A percentile compares a stretch with the other conserved stretches of the same genome.
These are phyloP conservation scores for Nakazawaea ambrosiae DNA, from an alignment of 805 yeast species.

Conservation along the genomic window DNA sequence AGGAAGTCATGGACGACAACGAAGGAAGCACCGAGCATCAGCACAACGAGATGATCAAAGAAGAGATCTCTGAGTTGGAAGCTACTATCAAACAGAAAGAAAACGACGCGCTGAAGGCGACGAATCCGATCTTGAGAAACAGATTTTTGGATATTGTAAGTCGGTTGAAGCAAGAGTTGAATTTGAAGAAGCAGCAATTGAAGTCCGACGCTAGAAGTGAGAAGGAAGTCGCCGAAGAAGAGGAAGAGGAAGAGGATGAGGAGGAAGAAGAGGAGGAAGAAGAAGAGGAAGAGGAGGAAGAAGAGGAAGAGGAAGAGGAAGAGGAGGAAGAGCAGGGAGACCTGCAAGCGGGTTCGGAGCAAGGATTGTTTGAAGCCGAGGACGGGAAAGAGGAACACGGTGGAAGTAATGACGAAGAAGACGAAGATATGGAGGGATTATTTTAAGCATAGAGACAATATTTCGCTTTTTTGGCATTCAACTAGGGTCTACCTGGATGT, in stretches of 20 bases:
- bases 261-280: slow-evolving; percentile 26
- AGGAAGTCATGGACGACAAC: slow-evolving; percentile 40
- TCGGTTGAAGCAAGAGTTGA: slow-evolving; percentile 75
- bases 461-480: too few relatives aligned
- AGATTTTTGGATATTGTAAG: slow-evolving; percentile 78
- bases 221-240: slow-evolving; percentile 22
- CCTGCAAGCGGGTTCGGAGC: slow-evolving; percentile 18
- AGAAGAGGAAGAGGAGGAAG: slow-evolving; percentile 26
- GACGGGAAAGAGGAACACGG: slow-evolving; percentile 13
- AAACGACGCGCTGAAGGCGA: slow-evolving; percentile 62
- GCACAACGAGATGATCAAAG: slow-evolving; percentile 69
- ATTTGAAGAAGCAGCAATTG: slow-evolving; percentile 67
- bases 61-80: slow-evolving; percentile 80
- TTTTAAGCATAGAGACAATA: too few relatives aligned
- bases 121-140: slow-evolving; percentile 78
- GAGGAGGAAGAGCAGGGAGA: slow-evolving; percentile 15
- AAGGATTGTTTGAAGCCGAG: slow-evolving; percentile 20
- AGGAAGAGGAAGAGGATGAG: slow-evolving; percentile 24
- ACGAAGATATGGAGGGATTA: slow-evolving; percentile 23
- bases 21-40: slow-evolving; percentile 47
- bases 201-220: slow-evolving; percentile 23
- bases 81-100: slow-evolving; percentile 69
- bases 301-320: slow-evolving; percentile 28
- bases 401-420: slow-evolving; percentile 25
- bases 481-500: too few relatives aligned